Base-by-base conservation (phyloP, 2,329 filamentous ascomycete genomes). In the Amauroascus niger region DNA sequence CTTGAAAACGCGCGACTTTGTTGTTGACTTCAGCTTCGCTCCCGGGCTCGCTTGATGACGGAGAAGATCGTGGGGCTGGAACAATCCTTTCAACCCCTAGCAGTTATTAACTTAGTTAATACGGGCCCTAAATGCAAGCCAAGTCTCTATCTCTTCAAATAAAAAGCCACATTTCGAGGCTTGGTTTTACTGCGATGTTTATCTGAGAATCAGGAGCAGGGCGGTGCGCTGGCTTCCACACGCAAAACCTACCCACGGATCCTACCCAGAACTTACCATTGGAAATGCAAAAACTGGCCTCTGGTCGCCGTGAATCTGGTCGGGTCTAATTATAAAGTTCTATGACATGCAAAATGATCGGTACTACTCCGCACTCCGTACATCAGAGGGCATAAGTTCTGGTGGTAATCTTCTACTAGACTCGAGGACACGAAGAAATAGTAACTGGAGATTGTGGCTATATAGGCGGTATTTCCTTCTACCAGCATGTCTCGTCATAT, bases 121-220 rank as follows among this genome's bases (percentile, higher is more conserved):
- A 51, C 49, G 49, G 40, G 39, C 14, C n/a, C 18, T 33, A 33
- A 44, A 33, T 51, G 28, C 39, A 51, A 16, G 49, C 49, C 39
- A 51, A 49, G 26, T 33, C 28, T 37, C 28, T 20, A 11, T 35
- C 5, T 9, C 33, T 6, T 22, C 13, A 13, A 30, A 35, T 43
- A 35, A n/a, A n/a, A n/a, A 51, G 49, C 49, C 49, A 51, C 49
- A 33, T 24, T 33, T 51, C 16, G 24, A 37, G 28, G 48, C 48
- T n/a, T 30, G 26, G 9, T 9, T 4, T 5, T 30, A 9, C 26
- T 50, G 48, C 32, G n/a, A 20, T 50, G 6, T 18, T 32, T 7
- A 46, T 22, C 22, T 35, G 30, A 33, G n/a, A 22, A n/a, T 22
- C 16, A 35, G 13, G 18, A 8, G 13, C n/a, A 47, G 14, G 16